These are phyloP conservation scores for Neonectria ditissima DNA, from an alignment of 2,329 filamentous ascomycete genomes.

Conservation along the genomic window DNA sequence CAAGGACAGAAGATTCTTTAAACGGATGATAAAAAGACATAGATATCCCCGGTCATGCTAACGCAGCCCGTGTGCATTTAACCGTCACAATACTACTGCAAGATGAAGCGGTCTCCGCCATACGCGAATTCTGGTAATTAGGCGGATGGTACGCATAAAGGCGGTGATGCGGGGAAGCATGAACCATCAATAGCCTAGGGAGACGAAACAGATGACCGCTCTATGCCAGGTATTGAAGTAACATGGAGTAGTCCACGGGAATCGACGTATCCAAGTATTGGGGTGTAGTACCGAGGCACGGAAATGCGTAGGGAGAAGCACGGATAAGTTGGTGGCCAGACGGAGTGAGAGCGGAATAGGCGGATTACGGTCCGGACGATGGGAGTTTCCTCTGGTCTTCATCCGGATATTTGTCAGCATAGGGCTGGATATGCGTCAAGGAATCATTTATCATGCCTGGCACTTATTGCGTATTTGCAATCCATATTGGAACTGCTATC, in stretches of 20 bases:
- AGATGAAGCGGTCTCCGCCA: neutral
- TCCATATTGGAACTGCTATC: too few species aligned
- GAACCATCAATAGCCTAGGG: neutral
- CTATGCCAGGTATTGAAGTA: neutral
- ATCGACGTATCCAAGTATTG: too few species aligned
- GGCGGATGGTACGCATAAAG: neutral
- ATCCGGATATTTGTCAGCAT: too few species aligned
- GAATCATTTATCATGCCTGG: too few species aligned
- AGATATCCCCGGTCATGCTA: neutral
- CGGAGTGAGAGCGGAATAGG: neutral
- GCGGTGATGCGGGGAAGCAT: neutral
- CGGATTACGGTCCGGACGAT: neutral
- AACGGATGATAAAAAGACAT: neutral
- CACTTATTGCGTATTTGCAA: too few species aligned
- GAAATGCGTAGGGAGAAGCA: neutral
- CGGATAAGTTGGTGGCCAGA: neutral
- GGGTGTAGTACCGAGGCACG: neutral
- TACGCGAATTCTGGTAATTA: neutral
- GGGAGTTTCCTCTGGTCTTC: neutral
- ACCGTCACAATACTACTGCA: too few species aligned
- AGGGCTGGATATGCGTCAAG: too few species aligned
- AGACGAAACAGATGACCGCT: neutral
- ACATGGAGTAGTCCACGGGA: neutral
- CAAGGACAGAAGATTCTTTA: neutral
- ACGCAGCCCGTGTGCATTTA: neutral